Base-by-base conservation (phyloP, 2,329 filamentous ascomycete genomes). In the Pseudogymnoascus sp. region DNA sequence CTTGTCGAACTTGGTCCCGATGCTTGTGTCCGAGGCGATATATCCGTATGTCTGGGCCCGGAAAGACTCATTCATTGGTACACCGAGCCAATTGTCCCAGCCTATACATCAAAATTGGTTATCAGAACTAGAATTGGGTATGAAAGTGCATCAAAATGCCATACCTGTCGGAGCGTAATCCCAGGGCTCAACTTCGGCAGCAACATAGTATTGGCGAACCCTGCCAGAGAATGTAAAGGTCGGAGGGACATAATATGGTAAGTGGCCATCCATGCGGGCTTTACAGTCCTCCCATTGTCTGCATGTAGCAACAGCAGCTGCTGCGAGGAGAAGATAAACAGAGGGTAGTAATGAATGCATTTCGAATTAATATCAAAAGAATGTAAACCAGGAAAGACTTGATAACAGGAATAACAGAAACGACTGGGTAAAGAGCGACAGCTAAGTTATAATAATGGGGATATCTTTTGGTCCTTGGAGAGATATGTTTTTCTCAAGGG, bases 1-100 rank as follows among this genome's bases (percentile, higher is more conserved):
- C 60, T 74, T 74, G 41, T n/a, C 41, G 5, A 13, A 74, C 10
- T 65, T 73, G 2, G 69, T 69, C 14, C 68, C 68, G 31, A 60
- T 45, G 31, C 57, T 63, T 23, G 51, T 57, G 16, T 34, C 41
- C 5, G 48, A 65, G 6, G 41, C 63, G 14, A 61, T 64, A 25
- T 64, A 64, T 31, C 63, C 63, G 8, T 16, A 31, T 14, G 54
- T 31, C 67, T 54, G 63, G 31, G 57, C 66, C 51, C 43, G 62
- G 21, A 61, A 67, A 45, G 61, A 70, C 60, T 41, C 37, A 14
- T 65, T 39, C n/a, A 67, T n/a, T 6, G 66, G 66, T n/a, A 67
- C 45, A 10, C 66, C 64, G 6, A 67, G 65, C 66, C 65, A 65
- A 31, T 66, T 67, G 5, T 39, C 36, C 36, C 36, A 39, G 5